Evolutionary conservation across 2,329 filamentous ascomycete genomes (phyloP), one percentile per base, ranked within the genome.

Genomic region (Fusarium sp.): DNA sequence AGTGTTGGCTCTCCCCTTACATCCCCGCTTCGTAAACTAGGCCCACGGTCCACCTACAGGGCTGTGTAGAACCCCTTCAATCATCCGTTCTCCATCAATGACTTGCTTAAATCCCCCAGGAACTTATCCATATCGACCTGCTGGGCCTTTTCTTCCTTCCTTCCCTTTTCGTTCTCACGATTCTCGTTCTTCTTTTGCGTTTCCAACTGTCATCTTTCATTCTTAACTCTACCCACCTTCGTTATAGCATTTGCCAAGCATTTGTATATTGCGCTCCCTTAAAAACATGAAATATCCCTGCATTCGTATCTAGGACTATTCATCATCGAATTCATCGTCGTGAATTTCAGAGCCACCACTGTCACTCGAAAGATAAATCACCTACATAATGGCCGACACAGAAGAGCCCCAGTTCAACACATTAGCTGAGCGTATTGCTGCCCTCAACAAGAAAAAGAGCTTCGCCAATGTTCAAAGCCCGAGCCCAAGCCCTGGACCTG

Each of bases 401-500:
- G 87, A 90, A 73, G 89, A 90, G 75, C 88, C 88, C 42, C 86
- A 86, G 66, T 90, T 89, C 77, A 89, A 82, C 63, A 86, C 86
- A 10, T 83, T 91, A 27, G 85, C 87, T 7, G 88, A 90, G 78
- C 84, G 89, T 55, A 91, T 91, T 68, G 88, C 89, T 12, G 89
- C 89, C 30, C 83, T 91, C 68, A 90, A 90, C 72, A 81, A 82
- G 75, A 85, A 90, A 77, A 87, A 88, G 79, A 87, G 87, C 81
- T 88, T 90, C 80, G 81, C 81, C 80, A 81, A 80, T 56, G 66
- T 79, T 27, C 59, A 55, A 58, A 64, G 43, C 34, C 34, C 34
- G 2, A 38, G n/a, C 14, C 80, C 80, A 27, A 76, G 79, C 16
- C 79, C 81, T 32, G 47, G 59, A 12, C 80, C 80, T 32, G 76